phyloP scores from a whole-genome alignment of 805 yeast species.

The Starmerella roubikii region DNA sequence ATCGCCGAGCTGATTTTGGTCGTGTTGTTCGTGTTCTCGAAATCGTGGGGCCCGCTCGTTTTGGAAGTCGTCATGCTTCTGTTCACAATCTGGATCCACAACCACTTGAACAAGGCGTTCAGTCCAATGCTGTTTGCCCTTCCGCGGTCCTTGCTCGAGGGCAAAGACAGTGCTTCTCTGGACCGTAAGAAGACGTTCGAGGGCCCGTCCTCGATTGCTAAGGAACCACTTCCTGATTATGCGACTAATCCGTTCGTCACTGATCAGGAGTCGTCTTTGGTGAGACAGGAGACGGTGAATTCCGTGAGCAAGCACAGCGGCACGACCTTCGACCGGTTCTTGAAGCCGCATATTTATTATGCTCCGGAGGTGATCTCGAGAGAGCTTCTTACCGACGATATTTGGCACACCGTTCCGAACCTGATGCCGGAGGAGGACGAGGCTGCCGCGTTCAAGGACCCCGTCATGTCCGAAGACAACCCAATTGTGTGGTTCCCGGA shows the following conservation, averaged over 20 bases:
- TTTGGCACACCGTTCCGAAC: constrained; percentile 20
- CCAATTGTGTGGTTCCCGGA: constrained; percentile 87
- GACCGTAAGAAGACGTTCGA: neutral
- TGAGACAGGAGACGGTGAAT: neutral
- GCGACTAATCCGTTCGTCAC: constrained; percentile 1
- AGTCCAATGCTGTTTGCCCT: constrained; percentile 37
- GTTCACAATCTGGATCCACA: constrained; percentile 55
- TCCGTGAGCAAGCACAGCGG: constrained; percentile 2
- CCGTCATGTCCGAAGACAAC: constrained; percentile 52
- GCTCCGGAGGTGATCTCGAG: constrained; percentile 25
- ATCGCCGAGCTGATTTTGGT: constrained; percentile 74
- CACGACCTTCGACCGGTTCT: constrained; percentile 33
- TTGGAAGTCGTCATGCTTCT: constrained; percentile 54
- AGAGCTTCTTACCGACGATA: constrained; percentile 21
- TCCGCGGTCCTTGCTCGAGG: constrained; percentile 25
- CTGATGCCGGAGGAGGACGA: constrained; percentile 30
- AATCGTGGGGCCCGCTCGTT: constrained; percentile 89
- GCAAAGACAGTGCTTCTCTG: neutral
- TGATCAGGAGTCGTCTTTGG: neutral
- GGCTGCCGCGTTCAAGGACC: constrained; percentile 60
- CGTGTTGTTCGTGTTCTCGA: constrained; percentile 78
- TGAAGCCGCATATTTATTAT: constrained; percentile 42
- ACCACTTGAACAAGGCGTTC: constrained; percentile 52
- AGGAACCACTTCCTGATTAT: neutral
- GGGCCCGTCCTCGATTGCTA: neutral